Percentiles rank a stretch among this genome's conserved stretches.
These are phyloP conservation scores for Umbelopsis isabellina DNA, from an alignment of 192 early-diverging fungal genomes.

Conservation along the genomic window DNA sequence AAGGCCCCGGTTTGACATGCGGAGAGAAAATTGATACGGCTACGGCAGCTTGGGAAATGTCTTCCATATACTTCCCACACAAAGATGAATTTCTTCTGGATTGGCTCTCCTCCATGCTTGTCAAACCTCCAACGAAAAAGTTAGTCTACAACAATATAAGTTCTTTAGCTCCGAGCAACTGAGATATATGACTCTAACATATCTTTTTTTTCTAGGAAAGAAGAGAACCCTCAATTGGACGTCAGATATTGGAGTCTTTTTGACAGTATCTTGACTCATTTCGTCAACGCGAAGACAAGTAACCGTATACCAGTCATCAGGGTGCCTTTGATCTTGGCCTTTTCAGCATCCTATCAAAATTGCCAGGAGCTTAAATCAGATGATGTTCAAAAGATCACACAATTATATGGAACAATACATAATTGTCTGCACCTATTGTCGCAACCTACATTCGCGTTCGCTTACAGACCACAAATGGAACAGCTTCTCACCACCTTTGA, in stretches of 20 bases:
- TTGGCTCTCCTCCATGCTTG: slow-evolving; percentile 30
- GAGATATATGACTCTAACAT: neutral
- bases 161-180: neutral
- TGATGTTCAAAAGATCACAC: neutral
- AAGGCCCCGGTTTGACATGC: slow-evolving; percentile 33
- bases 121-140: slow-evolving; percentile 38
- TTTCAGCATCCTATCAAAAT: slow-evolving; percentile 24
- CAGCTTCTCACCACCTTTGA: slow-evolving; percentile 10
- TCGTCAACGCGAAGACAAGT: neutral
- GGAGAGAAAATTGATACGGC: slow-evolving; percentile 33
- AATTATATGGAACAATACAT: slow-evolving; percentile 5
- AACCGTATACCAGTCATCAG: slow-evolving; percentile 29
- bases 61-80: slow-evolving; percentile 35
- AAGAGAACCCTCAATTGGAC: slow-evolving; percentile 27
- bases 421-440: slow-evolving; percentile 9
- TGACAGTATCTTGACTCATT: slow-evolving; percentile 24
- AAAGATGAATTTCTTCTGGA: slow-evolving; percentile 42
- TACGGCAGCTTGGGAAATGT: slow-evolving; percentile 27
- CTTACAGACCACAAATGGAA: slow-evolving; percentile 10
- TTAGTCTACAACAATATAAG: neutral
- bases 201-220: slow-evolving; percentile 9
- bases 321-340: slow-evolving; percentile 19
- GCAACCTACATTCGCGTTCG: neutral
- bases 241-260: slow-evolving; percentile 34
- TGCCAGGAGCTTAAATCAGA: neutral